A percentile compares a stretch with the other conserved stretches of the same genome.
Evolutionary conservation across 108 stramenopile genomes (phyloP).

Genomic region (Cyclotella baltica): DNA sequence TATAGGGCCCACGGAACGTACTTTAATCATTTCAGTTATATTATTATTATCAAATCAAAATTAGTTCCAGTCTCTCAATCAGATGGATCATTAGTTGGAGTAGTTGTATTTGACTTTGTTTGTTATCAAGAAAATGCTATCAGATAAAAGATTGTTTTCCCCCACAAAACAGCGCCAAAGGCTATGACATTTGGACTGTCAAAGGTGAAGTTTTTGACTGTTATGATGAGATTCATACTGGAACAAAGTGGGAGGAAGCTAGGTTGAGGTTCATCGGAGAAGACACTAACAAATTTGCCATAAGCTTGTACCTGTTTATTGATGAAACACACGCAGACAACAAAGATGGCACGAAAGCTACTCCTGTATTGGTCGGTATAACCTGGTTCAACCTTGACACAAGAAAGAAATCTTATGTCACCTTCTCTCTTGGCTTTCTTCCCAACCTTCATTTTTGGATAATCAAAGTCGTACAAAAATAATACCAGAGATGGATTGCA

Average conservation of each 20-base stretch:
- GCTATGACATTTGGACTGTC: not conserved
- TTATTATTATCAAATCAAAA: constrained; percentile 6
- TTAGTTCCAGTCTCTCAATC: not conserved
- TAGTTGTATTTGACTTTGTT: not conserved
- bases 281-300: not conserved
- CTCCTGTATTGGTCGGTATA: not conserved
- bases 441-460: constrained; percentile 5
- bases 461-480: not conserved
- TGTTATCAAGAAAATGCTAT: not conserved
- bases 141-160: not conserved
- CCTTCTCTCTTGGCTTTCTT: not conserved
- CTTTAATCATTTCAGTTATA: no score
- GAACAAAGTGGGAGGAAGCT: not conserved
- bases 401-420: not conserved
- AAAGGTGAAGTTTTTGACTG: not conserved
- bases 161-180: not conserved
- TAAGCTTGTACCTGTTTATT: not conserved
- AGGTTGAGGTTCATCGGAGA: not conserved
- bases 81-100: not conserved
- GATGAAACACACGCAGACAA: constrained; percentile 10
- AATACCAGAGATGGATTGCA: not conserved
- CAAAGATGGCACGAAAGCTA: not conserved
- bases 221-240: constrained; percentile 11
- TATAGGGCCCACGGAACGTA: no score
- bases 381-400: not conserved